phyloP scores from a whole-genome alignment of 2,329 filamentous ascomycete genomes.

The Alternaria sp. region DNA sequence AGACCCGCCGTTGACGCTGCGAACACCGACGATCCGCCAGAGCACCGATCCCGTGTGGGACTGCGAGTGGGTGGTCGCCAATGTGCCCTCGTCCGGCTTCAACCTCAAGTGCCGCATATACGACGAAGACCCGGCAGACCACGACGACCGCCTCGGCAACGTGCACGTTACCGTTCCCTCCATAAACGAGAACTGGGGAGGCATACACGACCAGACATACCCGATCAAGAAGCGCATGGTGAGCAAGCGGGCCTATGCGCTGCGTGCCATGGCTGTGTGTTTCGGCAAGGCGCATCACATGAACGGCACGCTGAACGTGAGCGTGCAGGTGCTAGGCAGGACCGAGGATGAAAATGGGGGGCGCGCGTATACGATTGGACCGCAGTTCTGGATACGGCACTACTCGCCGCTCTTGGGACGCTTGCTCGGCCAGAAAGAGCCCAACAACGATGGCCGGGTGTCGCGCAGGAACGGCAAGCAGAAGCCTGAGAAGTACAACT shows the following conservation, averaged over 20 bases:
- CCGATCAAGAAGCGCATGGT: slow-evolving; percentile 82
- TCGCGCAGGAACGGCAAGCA: slow-evolving; percentile 50
- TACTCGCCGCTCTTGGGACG: slow-evolving; percentile 89
- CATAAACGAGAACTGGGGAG: slow-evolving; percentile 70
- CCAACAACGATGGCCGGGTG: slow-evolving; percentile 47
- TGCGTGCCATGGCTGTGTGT: slow-evolving; percentile 71
- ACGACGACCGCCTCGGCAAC: slow-evolving; percentile 87
- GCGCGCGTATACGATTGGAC: slow-evolving; percentile 79
- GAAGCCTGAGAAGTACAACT: slow-evolving; percentile 77
- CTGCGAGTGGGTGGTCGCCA: slow-evolving; percentile 84
- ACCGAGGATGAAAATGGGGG: slow-evolving; percentile 71
- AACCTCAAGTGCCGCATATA: slow-evolving; percentile 84
- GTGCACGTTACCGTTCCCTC: slow-evolving; percentile 71
- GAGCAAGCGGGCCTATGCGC: slow-evolving; percentile 83
- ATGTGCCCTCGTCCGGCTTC: slow-evolving; percentile 82
- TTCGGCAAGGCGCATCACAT: slow-evolving; percentile 69
- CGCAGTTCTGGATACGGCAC: slow-evolving; percentile 79
- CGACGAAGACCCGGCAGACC: slow-evolving; percentile 86
- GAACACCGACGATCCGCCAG: slow-evolving; percentile 76
- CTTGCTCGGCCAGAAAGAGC: slow-evolving; percentile 69
- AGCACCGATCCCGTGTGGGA: slow-evolving; percentile 81
- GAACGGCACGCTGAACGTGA: slow-evolving; percentile 73
- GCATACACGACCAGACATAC: slow-evolving; percentile 69
- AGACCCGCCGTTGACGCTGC: slow-evolving; percentile 75
- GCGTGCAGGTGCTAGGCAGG: slow-evolving; percentile 76